Base-by-base conservation (phyloP, 1,284 basidiomycete species). In the Boletellus sp. region DNA sequence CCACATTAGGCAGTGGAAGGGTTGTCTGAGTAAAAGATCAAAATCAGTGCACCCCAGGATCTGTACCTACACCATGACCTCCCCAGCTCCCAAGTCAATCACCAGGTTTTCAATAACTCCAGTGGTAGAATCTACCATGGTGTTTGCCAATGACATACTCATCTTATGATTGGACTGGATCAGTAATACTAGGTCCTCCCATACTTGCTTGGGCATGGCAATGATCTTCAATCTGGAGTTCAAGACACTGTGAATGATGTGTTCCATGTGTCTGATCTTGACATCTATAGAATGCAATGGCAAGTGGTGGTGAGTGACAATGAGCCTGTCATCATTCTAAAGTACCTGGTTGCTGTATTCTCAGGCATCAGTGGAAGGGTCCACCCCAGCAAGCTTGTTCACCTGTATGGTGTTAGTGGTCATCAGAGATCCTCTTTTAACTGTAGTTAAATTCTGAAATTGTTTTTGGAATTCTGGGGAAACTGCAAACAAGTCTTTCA, bases 1-100 rank as follows among this genome's bases (percentile, higher is more conserved):
- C 10, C 29, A 38, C 2, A 47, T 19, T 0, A 52, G 30, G 27
- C 35, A 49, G 19, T 50, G 39, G n/a, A 53, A 53, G 0, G 37
- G 43, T 7, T 16, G 3, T 0, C 45, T 21, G 1, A 53, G 35
- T 1, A 49, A 10, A 0, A 49, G 5, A 5, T 53, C 23, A 16
- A 53, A 53, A 29, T 53, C 50, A 1, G 36, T 36, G 0, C 2
- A 0, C 0, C 16, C 1, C 0, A 49, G 1, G 1, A 47, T 11
- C 8, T 52, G 41, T 0, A 52, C 41, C 17, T 52, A 41, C 0
- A 52, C 13, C 0, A 1, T 14, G 0, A 46, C 21, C 9, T 45
- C 10, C 0, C 43, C 25, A 0, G 8, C 4, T 1, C 46, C 19
- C 3, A 51, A 40, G 32, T 42, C 19, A 0, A 51, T 1, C 0